A percentile compares a stretch with the other conserved stretches of the same genome.
phyloP scores from a whole-genome alignment of 371 early-diverging fungal genomes.

The Synchytrium microbalum region DNA sequence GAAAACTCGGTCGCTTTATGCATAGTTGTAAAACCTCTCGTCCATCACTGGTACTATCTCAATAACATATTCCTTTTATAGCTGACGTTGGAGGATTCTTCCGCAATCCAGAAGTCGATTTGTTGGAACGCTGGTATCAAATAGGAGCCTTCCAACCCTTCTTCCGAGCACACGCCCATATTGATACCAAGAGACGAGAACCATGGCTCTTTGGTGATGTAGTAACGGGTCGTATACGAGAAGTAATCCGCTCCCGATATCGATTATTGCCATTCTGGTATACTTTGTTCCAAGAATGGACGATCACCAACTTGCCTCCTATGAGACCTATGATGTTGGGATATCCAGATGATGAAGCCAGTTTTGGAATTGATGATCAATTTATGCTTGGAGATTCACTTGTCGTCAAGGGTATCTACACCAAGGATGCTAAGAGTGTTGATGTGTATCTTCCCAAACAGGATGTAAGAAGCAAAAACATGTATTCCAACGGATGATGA shows the following conservation, averaged over 20 bases:
- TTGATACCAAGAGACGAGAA: conserved; percentile 91
- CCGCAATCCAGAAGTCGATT: conserved; percentile 70
- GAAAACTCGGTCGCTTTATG: not conserved
- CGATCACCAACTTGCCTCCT: conserved; percentile 58
- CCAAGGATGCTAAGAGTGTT: conserved; percentile 42
- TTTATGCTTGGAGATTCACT: conserved; percentile 73
- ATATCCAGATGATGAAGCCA: conserved; percentile 64
- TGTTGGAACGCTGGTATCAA: conserved; percentile 86
- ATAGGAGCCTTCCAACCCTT: conserved; percentile 85
- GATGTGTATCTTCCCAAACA: conserved; percentile 61
- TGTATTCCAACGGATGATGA: not conserved
- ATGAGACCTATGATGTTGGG: conserved; percentile 76
- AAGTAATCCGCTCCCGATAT: conserved; percentile 68
- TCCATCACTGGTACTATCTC: too few species aligned
- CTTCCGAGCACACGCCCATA: conserved; percentile 88
- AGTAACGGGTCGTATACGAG: conserved; percentile 58
- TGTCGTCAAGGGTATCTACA: conserved; percentile 66
- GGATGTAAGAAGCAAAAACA: conserved; percentile 14
- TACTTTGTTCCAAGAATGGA: conserved; percentile 68
- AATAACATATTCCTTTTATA: conserved; percentile 3
- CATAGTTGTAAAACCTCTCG: not conserved
- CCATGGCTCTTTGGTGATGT: conserved; percentile 90
- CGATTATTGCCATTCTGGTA: conserved; percentile 72
- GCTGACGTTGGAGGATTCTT: conserved; percentile 94
- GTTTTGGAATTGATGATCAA: conserved; percentile 71